phyloP scores from a whole-genome alignment of 805 yeast genomes.

The Suhomyces canberraensis region DNA sequence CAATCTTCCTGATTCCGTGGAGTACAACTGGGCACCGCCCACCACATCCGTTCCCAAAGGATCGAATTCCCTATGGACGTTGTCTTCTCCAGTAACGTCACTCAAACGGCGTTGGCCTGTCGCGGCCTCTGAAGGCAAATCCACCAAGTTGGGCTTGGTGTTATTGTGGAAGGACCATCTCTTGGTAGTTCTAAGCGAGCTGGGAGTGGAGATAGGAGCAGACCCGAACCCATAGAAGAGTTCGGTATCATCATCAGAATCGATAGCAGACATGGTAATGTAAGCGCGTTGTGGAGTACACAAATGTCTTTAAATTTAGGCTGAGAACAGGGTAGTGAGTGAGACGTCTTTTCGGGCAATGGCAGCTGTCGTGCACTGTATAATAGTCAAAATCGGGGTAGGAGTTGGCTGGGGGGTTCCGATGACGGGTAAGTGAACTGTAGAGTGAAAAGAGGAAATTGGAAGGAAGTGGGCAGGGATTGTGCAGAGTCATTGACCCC shows the following conservation, averaged over 20 bases:
- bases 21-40: slow-evolving; percentile 72
- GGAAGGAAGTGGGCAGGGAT: no score
- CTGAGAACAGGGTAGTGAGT: no score
- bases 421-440: no score
- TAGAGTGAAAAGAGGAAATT: no score
- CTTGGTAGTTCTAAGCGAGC: slow-evolving; percentile 31
- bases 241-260: slow-evolving; percentile 31
- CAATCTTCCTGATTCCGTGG: slow-evolving; percentile 87
- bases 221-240: slow-evolving; percentile 37
- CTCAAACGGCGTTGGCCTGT: slow-evolving; percentile 33
- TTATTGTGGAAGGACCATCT: slow-evolving; percentile 43
- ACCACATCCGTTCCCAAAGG: slow-evolving; percentile 45
- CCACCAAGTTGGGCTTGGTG: slow-evolving; percentile 36
- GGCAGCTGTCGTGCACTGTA: no score
- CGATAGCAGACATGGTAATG: slow-evolving; percentile 16
- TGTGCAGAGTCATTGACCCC: no score
- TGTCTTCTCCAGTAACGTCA: slow-evolving; percentile 43
- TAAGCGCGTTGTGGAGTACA: no score
- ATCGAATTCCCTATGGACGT: slow-evolving; percentile 63
- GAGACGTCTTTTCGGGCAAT: no score
- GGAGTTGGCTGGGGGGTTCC: no score
- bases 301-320: no score
- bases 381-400: no score
- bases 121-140: slow-evolving; percentile 25
- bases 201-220: slow-evolving; percentile 28